Evolutionary conservation across 2,329 filamentous ascomycete species (phyloP).

Genomic region (Stagonosporopsis rhizophila): DNA sequence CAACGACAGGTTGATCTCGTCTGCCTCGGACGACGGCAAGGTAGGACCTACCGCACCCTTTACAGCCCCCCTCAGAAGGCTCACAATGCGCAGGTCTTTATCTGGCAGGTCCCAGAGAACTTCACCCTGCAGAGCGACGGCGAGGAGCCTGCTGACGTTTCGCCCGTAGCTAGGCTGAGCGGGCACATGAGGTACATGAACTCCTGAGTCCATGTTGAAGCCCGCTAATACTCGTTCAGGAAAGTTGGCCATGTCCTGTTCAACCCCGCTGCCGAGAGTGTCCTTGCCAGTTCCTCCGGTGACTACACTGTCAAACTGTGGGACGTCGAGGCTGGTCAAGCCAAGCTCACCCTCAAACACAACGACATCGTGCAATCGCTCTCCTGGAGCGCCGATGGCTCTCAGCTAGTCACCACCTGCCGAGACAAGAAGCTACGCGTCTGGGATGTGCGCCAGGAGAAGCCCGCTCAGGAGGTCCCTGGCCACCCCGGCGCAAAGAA

Average conservation of each 20-base stretch:
- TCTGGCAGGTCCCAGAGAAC: constrained; percentile 91
- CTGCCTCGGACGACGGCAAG: constrained; percentile 95
- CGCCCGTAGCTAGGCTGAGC: constrained; percentile 79
- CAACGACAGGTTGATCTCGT: constrained; percentile 91
- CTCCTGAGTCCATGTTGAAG: neutral
- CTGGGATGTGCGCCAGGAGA: constrained; percentile 96
- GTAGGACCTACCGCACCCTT: constrained; percentile 42
- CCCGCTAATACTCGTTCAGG: constrained; percentile 57
- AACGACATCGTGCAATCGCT: constrained; percentile 93
- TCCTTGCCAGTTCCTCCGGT: constrained; percentile 92
- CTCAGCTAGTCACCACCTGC: constrained; percentile 87
- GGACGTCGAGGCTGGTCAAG: constrained; percentile 83
- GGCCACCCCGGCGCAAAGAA: constrained; percentile 97
- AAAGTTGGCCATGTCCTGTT: constrained; percentile 98
- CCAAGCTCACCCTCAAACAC: constrained; percentile 80
- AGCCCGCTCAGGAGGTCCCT: constrained; percentile 79
- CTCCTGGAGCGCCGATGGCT: constrained; percentile 92
- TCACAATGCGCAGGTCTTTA: constrained; percentile 68
- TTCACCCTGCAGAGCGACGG: constrained; percentile 85
- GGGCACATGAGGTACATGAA: constrained; percentile 79
- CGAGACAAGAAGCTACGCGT: constrained; percentile 97
- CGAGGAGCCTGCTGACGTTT: constrained; percentile 82
- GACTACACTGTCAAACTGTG: constrained; percentile 96
- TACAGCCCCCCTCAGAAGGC: neutral
- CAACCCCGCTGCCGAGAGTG: constrained; percentile 94